A percentile compares a stretch with the other conserved stretches of the same genome.
Evolutionary conservation across 495 filamentous ascomycete species (phyloP).

Genomic region (Penicillium samsonianum): DNA sequence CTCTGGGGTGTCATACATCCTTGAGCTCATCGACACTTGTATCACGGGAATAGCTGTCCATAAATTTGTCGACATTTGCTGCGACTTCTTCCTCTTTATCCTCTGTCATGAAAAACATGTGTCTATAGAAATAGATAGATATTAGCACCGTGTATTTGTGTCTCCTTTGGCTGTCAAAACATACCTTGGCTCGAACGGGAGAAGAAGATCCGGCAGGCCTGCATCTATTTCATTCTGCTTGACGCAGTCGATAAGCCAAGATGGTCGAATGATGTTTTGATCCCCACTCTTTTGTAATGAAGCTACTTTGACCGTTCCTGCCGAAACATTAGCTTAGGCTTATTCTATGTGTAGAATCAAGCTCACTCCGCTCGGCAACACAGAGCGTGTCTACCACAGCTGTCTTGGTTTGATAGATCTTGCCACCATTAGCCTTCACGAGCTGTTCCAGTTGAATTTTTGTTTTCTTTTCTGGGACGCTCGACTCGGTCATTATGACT

Average conservation of each 20-base stretch:
- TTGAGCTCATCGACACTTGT: constrained; percentile 64
- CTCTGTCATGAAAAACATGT: constrained; percentile 57
- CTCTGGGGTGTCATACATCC: constrained; percentile 35
- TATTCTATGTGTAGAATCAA: not conserved
- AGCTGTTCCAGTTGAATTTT: constrained; percentile 84
- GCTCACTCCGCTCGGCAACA: constrained; percentile 73
- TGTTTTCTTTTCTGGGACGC: constrained; percentile 60
- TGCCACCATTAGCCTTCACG: constrained; percentile 86
- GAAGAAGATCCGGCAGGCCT: constrained; percentile 54
- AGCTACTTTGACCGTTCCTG: constrained; percentile 79
- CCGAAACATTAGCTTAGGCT: constrained; percentile 14
- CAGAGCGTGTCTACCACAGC: constrained; percentile 62
- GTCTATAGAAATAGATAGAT: constrained; percentile 28
- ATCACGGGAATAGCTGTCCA: constrained; percentile 82
- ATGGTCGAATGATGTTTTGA: constrained; percentile 71
- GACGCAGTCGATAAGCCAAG: constrained; percentile 85
- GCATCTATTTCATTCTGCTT: constrained; percentile 64
- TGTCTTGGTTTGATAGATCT: constrained; percentile 70
- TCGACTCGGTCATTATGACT: constrained; percentile 64
- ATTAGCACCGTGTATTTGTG: not conserved
- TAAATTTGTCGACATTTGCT: constrained; percentile 68
- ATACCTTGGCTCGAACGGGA: constrained; percentile 71
- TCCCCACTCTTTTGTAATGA: constrained; percentile 71
- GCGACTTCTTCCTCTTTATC: constrained; percentile 47
- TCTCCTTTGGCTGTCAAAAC: constrained; percentile 27